phyloP scores from a whole-genome alignment of 2,329 filamentous ascomycete genomes.

The Penicillium sp. region DNA sequence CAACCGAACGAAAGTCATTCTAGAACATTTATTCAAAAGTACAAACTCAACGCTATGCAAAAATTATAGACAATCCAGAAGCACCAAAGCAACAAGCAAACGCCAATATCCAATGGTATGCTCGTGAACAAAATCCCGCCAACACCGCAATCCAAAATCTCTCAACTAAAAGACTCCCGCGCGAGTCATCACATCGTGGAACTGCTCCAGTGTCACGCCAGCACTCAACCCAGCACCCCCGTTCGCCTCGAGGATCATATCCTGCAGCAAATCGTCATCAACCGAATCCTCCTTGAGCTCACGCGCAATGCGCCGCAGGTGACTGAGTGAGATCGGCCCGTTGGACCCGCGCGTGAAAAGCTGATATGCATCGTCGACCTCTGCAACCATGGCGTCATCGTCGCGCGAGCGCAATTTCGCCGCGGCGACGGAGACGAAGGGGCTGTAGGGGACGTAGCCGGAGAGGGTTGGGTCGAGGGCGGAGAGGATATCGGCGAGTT shows the following conservation, averaged over 20 bases:
- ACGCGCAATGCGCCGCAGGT: conserved; percentile 71
- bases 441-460: conserved; percentile 70
- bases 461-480: conserved; percentile 77
- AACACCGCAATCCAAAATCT: too few relatives aligned
- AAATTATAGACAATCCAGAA: conserved; percentile 2
- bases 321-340: conserved; percentile 68
- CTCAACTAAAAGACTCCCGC: conserved; percentile 70
- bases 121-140: too few relatives aligned
- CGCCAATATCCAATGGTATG: conserved; percentile 8
- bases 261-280: conserved; percentile 72
- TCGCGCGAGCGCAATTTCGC: conserved; percentile 65
- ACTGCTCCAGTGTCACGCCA: conserved; percentile 72
- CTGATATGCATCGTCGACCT: conserved; percentile 74
- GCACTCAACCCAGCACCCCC: conserved; percentile 64
- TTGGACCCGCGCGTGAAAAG: conserved; percentile 60
- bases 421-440: conserved; percentile 82
- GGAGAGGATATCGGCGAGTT: conserved; percentile 69
- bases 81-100: conserved; percentile 1
- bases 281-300: conserved; percentile 73
- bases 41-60: conserved; percentile 15
- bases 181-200: conserved; percentile 76
- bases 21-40: too few relatives aligned
- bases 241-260: conserved; percentile 95
- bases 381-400: conserved; percentile 54
- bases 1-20: too few relatives aligned